phyloP scores from a whole-genome alignment of 1,284 basidiomycete species.

The Somion occarium region DNA sequence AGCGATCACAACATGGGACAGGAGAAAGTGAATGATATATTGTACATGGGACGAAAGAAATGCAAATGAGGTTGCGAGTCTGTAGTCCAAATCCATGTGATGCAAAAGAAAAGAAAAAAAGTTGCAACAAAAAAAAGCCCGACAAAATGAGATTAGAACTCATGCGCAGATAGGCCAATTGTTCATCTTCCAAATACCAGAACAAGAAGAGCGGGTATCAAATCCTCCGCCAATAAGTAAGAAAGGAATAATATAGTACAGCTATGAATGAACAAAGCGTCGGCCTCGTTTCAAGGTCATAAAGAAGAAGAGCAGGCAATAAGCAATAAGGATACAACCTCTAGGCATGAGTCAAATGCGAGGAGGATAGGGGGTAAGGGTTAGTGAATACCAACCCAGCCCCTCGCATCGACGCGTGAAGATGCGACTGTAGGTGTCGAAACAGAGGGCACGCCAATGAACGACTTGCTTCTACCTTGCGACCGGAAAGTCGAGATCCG shows the following conservation, averaged over 20 bases:
- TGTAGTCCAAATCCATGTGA: neutral
- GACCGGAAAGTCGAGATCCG: conserved; percentile 65
- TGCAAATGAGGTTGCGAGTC: neutral
- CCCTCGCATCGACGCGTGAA: conserved; percentile 75
- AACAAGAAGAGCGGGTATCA: neutral
- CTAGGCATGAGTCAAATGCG: neutral
- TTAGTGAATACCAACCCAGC: conserved; percentile 57
- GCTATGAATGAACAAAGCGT: too few species aligned
- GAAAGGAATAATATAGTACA: neutral
- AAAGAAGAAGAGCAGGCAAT: neutral
- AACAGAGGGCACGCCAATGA: conserved; percentile 63
- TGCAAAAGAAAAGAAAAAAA: neutral
- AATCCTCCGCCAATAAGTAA: neutral
- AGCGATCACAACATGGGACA: neutral
- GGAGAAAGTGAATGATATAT: neutral
- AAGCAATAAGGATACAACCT: neutral
- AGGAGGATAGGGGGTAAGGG: neutral
- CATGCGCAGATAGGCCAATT: neutral
- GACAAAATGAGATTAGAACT: conserved; percentile 1
- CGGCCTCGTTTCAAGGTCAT: neutral
- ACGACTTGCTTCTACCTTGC: conserved; percentile 64
- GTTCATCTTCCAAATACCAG: too few species aligned
- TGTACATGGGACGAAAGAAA: neutral
- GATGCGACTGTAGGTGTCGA: conserved; percentile 75
- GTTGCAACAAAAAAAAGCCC: neutral